A percentile compares a stretch with the other conserved stretches of the same genome.
phyloP scores from a whole-genome alignment of 768 basidiomycete species.

The Tricholoma sp. region DNA sequence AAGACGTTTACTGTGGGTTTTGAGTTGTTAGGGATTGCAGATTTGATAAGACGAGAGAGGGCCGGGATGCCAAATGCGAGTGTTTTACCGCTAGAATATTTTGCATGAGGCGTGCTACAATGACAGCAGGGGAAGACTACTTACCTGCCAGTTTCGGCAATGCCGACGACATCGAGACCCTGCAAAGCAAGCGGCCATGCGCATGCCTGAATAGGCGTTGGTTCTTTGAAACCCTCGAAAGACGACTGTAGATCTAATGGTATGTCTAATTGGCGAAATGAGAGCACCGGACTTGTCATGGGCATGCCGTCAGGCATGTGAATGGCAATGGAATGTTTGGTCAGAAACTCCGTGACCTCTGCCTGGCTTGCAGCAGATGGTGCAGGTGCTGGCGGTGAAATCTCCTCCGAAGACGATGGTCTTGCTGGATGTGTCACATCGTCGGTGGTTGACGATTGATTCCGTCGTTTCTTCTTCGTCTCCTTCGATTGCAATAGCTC shows the following conservation, averaged over 20 bases:
- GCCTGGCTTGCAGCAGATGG: conserved; percentile 18
- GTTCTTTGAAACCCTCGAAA: conserved; percentile 72
- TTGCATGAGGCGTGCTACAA: background rate
- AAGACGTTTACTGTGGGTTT: conserved; percentile 54
- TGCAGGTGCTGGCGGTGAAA: conserved; percentile 11
- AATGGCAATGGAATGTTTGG: conserved; percentile 70
- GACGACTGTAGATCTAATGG: conserved; percentile 55
- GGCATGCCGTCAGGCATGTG: conserved; percentile 43
- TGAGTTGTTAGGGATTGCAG: conserved; percentile 17
- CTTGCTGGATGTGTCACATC: conserved; percentile 12
- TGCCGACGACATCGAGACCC: conserved; percentile 87
- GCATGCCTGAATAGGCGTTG: conserved; percentile 94
- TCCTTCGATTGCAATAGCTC: conserved; percentile 29
- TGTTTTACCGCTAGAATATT: conserved; percentile 76
- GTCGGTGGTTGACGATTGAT: conserved; percentile 20
- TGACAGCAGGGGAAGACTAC: conserved; percentile 7
- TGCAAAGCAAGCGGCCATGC: conserved; percentile 87
- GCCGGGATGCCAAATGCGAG: conserved; percentile 95
- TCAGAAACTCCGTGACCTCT: conserved; percentile 61
- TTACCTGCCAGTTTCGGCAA: conserved; percentile 92
- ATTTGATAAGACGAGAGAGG: conserved; percentile 54
- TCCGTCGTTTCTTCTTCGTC: conserved; percentile 39
- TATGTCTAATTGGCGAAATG: conserved; percentile 70
- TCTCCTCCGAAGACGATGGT: conserved; percentile 10
- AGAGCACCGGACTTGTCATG: conserved; percentile 58